Evolutionary conservation across 1,284 basidiomycete species (phyloP).

Genomic region (Microbotryum lychnidis-dioicae): DNA sequence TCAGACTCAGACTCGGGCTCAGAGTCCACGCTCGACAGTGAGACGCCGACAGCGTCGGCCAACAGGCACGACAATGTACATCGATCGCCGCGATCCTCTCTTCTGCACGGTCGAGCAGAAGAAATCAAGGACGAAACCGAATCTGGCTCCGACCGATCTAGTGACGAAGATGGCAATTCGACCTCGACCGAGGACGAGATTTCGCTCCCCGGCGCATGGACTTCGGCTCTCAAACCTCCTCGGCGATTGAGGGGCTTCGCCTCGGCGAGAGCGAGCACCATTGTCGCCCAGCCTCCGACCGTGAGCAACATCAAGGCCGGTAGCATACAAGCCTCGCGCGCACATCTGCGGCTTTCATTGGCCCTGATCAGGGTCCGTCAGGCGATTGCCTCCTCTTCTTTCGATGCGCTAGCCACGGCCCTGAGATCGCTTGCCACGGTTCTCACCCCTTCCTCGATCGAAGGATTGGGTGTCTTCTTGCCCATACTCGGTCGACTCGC

Average conservation of each 20-base stretch:
- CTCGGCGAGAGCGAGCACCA: too few species aligned
- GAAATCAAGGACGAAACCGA: too few species aligned
- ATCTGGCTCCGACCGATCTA: too few species aligned
- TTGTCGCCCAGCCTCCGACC: not conserved
- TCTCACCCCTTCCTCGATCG: not conserved
- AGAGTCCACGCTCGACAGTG: too few species aligned
- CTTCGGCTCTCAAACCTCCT: too few species aligned
- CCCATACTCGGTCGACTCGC: not conserved
- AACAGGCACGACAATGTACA: too few species aligned
- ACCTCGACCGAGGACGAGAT: not conserved
- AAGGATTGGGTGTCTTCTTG: not conserved
- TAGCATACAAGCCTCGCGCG: not conserved
- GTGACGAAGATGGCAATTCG: too few species aligned
- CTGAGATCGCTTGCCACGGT: not conserved
- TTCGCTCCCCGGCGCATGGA: not conserved
- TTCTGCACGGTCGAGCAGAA: too few species aligned
- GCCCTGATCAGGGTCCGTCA: not conserved
- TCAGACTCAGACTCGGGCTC: too few species aligned
- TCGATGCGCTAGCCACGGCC: not conserved
- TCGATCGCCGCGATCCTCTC: too few species aligned
- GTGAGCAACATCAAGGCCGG: constrained; percentile 2
- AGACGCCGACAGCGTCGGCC: too few species aligned
- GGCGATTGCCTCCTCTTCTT: not conserved
- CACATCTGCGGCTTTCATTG: constrained; percentile 1
- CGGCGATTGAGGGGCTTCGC: too few species aligned